phyloP scores from a whole-genome alignment of 257 asterid genomes.

The Scutellaria minor region DNA sequence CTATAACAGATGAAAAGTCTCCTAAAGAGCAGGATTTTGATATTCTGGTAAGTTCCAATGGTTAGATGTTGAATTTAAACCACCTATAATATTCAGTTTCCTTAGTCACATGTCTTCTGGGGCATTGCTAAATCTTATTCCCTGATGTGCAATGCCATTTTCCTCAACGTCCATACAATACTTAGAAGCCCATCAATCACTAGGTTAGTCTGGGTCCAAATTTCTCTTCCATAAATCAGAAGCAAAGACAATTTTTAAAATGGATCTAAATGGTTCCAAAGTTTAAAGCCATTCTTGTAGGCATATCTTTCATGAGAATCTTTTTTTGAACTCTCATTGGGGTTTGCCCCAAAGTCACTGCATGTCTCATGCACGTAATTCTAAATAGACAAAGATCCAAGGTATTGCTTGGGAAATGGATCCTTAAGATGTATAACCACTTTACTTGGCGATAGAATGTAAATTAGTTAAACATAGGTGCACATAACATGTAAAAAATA shows the following conservation, averaged over 20 bases:
- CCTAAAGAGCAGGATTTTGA: constrained; percentile 99
- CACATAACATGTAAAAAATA: not conserved
- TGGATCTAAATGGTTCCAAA: not conserved
- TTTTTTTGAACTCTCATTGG: not conserved
- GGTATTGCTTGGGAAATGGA: not conserved
- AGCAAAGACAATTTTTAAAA: not conserved
- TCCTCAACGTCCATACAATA: constrained; percentile 1
- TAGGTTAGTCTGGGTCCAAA: constrained; percentile 2
- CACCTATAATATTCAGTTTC: constrained; percentile 16
- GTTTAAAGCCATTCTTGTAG: constrained; percentile 2
- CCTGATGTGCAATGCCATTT: constrained; percentile 12
- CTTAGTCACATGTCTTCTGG: not conserved
- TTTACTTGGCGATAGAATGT: no score
- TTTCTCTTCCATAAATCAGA: constrained; percentile 16
- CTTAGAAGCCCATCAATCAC: constrained; percentile 5
- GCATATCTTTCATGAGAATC: constrained; percentile 4
- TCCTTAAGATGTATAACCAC: not conserved
- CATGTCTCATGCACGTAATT: constrained; percentile 9
- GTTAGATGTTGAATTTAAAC: constrained; percentile 30
- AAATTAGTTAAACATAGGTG: no score
- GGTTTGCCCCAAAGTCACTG: not conserved
- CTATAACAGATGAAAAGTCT: constrained; percentile 93
- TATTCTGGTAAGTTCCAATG: constrained; percentile 67
- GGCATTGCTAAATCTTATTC: constrained; percentile 6
- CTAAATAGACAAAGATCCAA: not conserved